phyloP scores from a whole-genome alignment of 129 eudicot species.

The Lonicera japonica region DNA sequence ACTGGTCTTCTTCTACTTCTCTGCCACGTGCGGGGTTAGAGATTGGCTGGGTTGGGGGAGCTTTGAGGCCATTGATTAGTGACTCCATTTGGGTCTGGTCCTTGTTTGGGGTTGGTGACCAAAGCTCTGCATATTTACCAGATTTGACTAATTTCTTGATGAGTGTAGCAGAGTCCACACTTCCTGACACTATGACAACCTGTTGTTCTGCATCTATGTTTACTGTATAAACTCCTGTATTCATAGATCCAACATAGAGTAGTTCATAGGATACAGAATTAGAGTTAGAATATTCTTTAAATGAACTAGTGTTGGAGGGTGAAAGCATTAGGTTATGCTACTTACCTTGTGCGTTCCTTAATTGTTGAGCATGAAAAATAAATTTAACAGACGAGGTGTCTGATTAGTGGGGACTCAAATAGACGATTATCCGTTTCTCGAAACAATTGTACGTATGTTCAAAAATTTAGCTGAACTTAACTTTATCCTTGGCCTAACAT shows the following conservation, averaged over 20 bases:
- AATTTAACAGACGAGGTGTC: no score
- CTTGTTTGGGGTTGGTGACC: constrained; percentile 38
- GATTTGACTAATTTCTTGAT: constrained; percentile 58
- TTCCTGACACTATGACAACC: constrained; percentile 58
- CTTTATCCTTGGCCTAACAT: no score
- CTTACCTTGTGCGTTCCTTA: no score
- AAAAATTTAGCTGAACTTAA: no score
- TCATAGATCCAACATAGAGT: constrained; percentile 5
- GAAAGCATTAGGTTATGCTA: no score
- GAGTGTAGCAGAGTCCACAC: constrained; percentile 46
- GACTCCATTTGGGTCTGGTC: constrained; percentile 22
- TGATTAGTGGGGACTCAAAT: no score
- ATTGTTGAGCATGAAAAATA: no score
- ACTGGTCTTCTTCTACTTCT: constrained; percentile 28
- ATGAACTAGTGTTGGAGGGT: no score
- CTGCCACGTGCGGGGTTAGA: constrained; percentile 19
- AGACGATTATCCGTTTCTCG: no score
- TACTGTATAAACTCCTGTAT: constrained; percentile 65
- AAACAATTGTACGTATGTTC: no score
- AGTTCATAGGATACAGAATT: no score
- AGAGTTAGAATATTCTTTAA: background rate
- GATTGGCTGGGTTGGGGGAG: constrained; percentile 25
- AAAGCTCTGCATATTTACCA: constrained; percentile 69
- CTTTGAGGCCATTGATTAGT: constrained; percentile 8
- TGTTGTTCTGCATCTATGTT: constrained; percentile 52